phyloP scores from a whole-genome alignment of 2,329 filamentous ascomycete species.

The Lasiodiplodia sp. region DNA sequence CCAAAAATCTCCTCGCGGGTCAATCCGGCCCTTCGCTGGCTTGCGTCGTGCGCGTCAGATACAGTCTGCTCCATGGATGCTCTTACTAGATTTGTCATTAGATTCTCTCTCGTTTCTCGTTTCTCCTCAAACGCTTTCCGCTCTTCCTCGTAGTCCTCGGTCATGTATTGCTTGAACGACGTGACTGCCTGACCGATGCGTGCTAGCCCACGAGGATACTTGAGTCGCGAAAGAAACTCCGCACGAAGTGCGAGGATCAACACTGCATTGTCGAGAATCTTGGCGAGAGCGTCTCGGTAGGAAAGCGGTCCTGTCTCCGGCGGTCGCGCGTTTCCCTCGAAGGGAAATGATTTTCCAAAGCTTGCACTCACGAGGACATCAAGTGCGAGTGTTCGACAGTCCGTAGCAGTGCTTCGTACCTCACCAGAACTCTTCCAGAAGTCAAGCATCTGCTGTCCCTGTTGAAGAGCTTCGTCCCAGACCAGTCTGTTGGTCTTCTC shows the following conservation, averaged over 20 bases:
- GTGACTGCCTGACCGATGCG: slow-evolving; percentile 30
- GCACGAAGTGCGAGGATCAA: slow-evolving; percentile 30
- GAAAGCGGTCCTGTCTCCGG: neutral
- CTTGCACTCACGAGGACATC: slow-evolving; percentile 9
- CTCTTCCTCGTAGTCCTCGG: slow-evolving; percentile 24
- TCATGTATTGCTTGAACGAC: slow-evolving; percentile 33
- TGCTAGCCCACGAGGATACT: slow-evolving; percentile 5
- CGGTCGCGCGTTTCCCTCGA: neutral
- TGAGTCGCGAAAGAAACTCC: slow-evolving; percentile 2
- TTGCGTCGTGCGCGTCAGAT: neutral
- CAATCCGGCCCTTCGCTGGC: neutral
- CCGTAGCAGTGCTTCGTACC: neutral
- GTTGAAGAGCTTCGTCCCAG: slow-evolving; percentile 2
- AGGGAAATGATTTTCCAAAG: slow-evolving; percentile 19
- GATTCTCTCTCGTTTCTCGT: slow-evolving; percentile 4
- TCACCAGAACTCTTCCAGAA: neutral
- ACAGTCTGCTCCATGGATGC: neutral
- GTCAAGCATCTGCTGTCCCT: slow-evolving; percentile 4
- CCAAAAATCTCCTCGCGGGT: slow-evolving; percentile 54
- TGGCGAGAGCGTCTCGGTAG: neutral
- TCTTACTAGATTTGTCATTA: slow-evolving; percentile 29
- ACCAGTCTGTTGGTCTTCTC: slow-evolving; percentile 52
- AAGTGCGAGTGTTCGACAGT: slow-evolving; percentile 13
- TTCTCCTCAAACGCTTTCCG: neutral
- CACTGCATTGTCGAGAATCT: slow-evolving; percentile 24